Evolutionary conservation across 306 rosid species (phyloP).

Genomic region (Cucurbita argyrosperma): DNA sequence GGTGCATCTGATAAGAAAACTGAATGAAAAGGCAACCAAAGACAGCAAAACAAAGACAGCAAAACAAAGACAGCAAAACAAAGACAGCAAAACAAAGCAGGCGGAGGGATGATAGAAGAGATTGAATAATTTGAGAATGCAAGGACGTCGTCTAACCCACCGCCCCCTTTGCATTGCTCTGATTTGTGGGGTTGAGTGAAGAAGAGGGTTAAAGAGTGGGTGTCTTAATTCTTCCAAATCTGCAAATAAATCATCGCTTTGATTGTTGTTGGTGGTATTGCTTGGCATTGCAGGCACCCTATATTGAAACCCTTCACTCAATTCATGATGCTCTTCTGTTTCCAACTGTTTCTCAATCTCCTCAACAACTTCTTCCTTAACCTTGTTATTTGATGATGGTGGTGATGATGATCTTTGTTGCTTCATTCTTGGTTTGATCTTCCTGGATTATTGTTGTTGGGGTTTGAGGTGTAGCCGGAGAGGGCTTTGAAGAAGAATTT

Average conservation of each 20-base stretch:
- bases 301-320: constrained; percentile 3
- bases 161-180: background rate
- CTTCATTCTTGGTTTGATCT: constrained; percentile 2
- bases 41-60: too few relatives aligned
- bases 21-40: too few relatives aligned
- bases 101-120: too few relatives aligned
- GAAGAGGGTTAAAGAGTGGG: constrained; percentile 36
- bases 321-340: too few relatives aligned
- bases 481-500: constrained; percentile 3
- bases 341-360: background rate
- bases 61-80: too few relatives aligned
- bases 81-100: too few relatives aligned
- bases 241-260: constrained; percentile 43
- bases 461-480: background rate
- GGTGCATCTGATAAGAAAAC: constrained; percentile 21
- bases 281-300: too few relatives aligned
- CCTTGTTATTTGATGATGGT: background rate
- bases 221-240: constrained; percentile 43
- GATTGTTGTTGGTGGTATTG: too few relatives aligned
- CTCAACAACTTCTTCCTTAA: constrained; percentile 30
- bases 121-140: constrained; percentile 11
- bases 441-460: background rate
- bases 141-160: constrained; percentile 14
- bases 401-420: background rate
- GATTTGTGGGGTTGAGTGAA: constrained; percentile 24